phyloP scores from a whole-genome alignment of 78 protist genomes.

The Dictyostelium discoideum region DNA sequence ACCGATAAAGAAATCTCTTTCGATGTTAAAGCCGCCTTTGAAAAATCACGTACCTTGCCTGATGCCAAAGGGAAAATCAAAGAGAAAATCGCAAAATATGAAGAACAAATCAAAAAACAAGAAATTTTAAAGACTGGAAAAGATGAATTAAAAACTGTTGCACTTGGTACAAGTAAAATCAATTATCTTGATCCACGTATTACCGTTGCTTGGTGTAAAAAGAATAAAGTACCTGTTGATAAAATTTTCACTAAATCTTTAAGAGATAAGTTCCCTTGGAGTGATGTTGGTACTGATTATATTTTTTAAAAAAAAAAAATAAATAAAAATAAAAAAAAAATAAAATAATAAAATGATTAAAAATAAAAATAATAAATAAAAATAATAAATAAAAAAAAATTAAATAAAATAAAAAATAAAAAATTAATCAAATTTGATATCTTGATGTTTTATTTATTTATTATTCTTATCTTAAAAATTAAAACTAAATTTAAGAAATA shows the following conservation, averaged over 20 bases:
- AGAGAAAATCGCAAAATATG: neutral
- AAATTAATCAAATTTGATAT: no score
- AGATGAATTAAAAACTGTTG: conserved; percentile 87
- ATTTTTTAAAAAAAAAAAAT: conserved; percentile 31
- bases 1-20: conserved; percentile 27
- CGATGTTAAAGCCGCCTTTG: conserved; percentile 27
- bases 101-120: conserved; percentile 66
- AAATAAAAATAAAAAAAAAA: neutral
- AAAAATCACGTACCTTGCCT: conserved; percentile 42
- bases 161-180: conserved; percentile 97
- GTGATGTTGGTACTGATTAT: conserved; percentile 85
- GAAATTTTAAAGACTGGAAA: conserved; percentile 63
- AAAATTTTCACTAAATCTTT: conserved; percentile 88
- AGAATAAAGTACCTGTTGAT: conserved; percentile 86
- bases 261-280: conserved; percentile 93
- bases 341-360: neutral
- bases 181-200: conserved; percentile 99
- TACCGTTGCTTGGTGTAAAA: conserved; percentile 98
- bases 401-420: no score
- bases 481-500: no score
- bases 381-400: no score
- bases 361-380: neutral
- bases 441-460: no score
- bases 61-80: conserved; percentile 18
- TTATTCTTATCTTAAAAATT: no score